Conservation (phyloP, 345 rosid species). For the Linum trigynum region DNA sequence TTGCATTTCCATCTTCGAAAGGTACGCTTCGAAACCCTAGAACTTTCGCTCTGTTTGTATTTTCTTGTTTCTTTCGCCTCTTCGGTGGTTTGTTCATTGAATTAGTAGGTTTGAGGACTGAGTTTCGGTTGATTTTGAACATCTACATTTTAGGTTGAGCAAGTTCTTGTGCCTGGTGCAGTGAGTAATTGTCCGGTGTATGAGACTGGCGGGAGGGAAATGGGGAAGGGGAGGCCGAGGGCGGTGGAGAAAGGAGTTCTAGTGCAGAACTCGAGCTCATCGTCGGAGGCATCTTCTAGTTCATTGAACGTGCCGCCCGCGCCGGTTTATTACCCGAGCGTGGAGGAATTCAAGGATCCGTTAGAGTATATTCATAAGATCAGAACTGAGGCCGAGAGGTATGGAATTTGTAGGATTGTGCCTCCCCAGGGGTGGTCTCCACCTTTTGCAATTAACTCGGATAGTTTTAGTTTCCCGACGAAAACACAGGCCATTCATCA, state of each 20-base stretch:
- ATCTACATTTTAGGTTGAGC: background rate
- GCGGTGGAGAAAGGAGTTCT: slow-evolving; percentile 61
- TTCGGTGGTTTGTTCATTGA: background rate
- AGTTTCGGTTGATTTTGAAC: background rate
- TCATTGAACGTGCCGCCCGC: slow-evolving; percentile 47
- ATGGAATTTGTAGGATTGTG: slow-evolving; percentile 89
- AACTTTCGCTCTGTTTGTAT: slow-evolving; percentile 4
- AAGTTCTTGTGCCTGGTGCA: background rate
- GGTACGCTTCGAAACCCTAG: slow-evolving; percentile 60
- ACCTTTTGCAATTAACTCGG: slow-evolving; percentile 62
- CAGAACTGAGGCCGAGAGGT: slow-evolving; percentile 77
- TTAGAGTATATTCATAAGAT: slow-evolving; percentile 73
- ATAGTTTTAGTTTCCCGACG: slow-evolving; percentile 64
- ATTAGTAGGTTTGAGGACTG: background rate
- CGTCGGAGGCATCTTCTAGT: slow-evolving; percentile 4
- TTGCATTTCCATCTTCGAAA: slow-evolving; percentile 18
- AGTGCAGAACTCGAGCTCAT: slow-evolving; percentile 40
- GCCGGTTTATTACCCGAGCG: slow-evolving; percentile 72
- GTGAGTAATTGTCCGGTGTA: slow-evolving; percentile 12
- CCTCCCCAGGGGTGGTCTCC: slow-evolving; percentile 75
- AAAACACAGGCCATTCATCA: slow-evolving; percentile 96
- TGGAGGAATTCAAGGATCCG: slow-evolving; percentile 77
- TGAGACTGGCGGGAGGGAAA: slow-evolving; percentile 23
- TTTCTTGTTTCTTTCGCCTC: background rate
- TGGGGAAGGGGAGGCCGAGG: slow-evolving; percentile 92